These are phyloP conservation scores for Rhizophlyctis rosea DNA, from an alignment of 192 early-diverging fungal species.

Conservation along the genomic window DNA sequence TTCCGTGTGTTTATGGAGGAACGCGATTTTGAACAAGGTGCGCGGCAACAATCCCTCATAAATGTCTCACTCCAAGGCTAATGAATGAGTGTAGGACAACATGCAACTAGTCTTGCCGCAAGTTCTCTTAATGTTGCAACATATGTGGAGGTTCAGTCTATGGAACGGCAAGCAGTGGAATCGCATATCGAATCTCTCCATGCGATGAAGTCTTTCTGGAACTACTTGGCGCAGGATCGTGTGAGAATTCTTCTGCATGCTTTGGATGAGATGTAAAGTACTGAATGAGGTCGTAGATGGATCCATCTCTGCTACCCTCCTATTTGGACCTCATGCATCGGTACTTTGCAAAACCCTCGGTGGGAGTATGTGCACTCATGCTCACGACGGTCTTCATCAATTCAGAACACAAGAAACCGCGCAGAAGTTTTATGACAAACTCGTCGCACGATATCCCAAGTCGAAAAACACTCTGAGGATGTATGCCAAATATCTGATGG, in stretches of 20 bases:
- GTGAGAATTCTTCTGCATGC: neutral
- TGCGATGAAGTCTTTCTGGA: slow-evolving; percentile 3
- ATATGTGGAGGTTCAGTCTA: slow-evolving; percentile 13
- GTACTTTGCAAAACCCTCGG: neutral
- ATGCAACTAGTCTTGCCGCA: neutral
- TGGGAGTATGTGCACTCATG: too few relatives aligned
- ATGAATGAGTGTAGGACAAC: neutral
- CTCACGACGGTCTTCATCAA: neutral
- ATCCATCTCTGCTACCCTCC: neutral
- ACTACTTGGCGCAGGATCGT: neutral
- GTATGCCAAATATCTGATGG: slow-evolving; percentile 11
- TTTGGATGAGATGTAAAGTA: too few relatives aligned
- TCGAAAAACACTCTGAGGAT: slow-evolving; percentile 1
- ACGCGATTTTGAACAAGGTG: neutral
- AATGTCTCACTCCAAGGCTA: too few relatives aligned
- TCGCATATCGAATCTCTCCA: slow-evolving; percentile 3
- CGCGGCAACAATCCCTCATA: neutral
- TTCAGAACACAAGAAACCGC: slow-evolving; percentile 3
- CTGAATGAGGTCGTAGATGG: too few relatives aligned
- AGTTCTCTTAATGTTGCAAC: slow-evolving; percentile 7
- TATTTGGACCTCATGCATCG: slow-evolving; percentile 5
- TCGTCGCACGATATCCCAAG: neutral
- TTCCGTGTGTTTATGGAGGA: slow-evolving; percentile 14
- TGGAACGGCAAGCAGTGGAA: slow-evolving; percentile 6
- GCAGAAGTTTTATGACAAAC: slow-evolving; percentile 1